Base-by-base conservation (phyloP, 768 basidiomycete genomes). In the Mycena indigotica region DNA sequence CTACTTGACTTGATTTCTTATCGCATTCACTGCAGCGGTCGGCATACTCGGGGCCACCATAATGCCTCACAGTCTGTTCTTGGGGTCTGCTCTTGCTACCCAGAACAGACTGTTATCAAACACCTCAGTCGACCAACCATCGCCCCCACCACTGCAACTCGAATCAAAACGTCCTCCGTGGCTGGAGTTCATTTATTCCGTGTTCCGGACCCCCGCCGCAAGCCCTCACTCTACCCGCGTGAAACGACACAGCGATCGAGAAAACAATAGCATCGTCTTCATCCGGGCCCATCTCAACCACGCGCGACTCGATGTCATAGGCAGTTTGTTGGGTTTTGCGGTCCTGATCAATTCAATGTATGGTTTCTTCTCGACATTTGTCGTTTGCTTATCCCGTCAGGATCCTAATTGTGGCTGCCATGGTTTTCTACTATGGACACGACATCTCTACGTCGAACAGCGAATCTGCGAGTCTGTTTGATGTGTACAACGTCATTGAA, bases 61-160 rank as follows among this genome's bases (percentile, higher is more conserved):
- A 56, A 95, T 95, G 94, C 94, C 94, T 0, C 94, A 95, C 70
- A 88, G 88, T 57, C 77, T 97, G n/a, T 94, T 91, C 76, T 78
- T 97, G 17, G 95, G 94, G 4, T 93, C 91, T 2, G 83, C 85
- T 28, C 83, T 97, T 4, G 88, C 93, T 2, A 93, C 91, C 0
- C 90, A 94, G 68, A 87, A 95, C 57, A 77, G 94, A 44, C 66
- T 92, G 15, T 73, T 75, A 1, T 72, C 72, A 35, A 68, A 60
- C 35, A 23, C 23, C n/a, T 21, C 29, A 30, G 51, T 71, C 17
- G 32, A 10, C 63, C 75, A 4, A 23, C 8, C 12, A 44, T 15
- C 8, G 8, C 41, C 41, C 41, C 13, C 8, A 23, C n/a, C n/a
- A 38, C 24, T 21, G 10, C 10, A 23, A n/a, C n/a, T n/a, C n/a